Base-by-base conservation (phyloP, 306 rosid genomes). In the Hippophae rhamnoides region DNA sequence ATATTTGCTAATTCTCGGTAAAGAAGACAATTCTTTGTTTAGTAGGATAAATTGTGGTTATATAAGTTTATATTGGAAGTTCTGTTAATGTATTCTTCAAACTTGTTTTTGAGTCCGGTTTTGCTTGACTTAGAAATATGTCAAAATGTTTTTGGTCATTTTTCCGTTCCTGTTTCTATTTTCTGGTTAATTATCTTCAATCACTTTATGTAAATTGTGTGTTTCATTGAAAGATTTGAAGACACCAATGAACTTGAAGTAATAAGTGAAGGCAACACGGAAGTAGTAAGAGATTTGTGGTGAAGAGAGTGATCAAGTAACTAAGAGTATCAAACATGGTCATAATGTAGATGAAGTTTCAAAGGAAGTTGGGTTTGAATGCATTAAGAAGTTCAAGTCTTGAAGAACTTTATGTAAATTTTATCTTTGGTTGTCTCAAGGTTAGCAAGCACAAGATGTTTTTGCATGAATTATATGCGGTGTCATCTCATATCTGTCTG, bases 181-280 rank as follows among this genome's bases (percentile, higher is more conserved):
- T 40, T 63, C 11, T 31, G 31, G 66, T 62, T 6, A 56, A 57
- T 67, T 60, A 64, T 63, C 12, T 76, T 49, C 72, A 58, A 60
- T 81, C 41, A 18, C 78, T 81, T 86, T 79, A 77, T 83, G 84
- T 75, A 77, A 76, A 66, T 80, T 76, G 84, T 87, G 82, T 69
- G 83, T 75, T 76, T 78, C 77, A 86, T 82, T 84, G 84, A 43
- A 89, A 89, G 89, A 76, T 72, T 76, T 76, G 95, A 86, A 86
- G 92, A 79, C 63, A 79, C 44, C 79, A 83, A 77, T 81, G 88
- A 88, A 82, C 87, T 88, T 81, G 88, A 88, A 82, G 90, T 88
- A 85, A 56, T 72, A 68, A 79, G 81, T 69, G 90, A 83, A 83
- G 89, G 72, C 75, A 72, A 74, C 71, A 79, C 69, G 61, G 78